These are phyloP conservation scores for Royoungia palumana DNA, from an alignment of 768 basidiomycete species.

Conservation along the genomic window DNA sequence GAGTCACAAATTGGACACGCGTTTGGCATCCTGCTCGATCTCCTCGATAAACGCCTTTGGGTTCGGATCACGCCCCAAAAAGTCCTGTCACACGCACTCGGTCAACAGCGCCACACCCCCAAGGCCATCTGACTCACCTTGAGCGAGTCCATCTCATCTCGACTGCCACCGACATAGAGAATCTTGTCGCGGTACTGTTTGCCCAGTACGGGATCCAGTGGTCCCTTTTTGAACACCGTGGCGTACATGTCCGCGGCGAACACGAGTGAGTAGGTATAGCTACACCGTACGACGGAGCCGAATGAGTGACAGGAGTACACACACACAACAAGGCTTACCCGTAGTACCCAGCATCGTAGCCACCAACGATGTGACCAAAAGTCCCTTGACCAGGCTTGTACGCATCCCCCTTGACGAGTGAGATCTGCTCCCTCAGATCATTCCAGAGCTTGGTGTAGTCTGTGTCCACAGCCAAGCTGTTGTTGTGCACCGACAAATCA, in stretches of 20 bases:
- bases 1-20: too few relatives aligned
- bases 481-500: conserved; percentile 24
- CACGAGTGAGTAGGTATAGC: conserved; percentile 75
- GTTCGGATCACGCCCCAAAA: conserved; percentile 73
- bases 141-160: conserved; percentile 73
- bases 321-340: conserved; percentile 31
- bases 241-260: conserved; percentile 60
- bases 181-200: conserved; percentile 73
- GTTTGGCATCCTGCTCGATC: conserved; percentile 25
- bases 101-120: too few relatives aligned
- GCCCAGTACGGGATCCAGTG: conserved; percentile 66
- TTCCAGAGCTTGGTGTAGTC: conserved; percentile 83
- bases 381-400: conserved; percentile 63
- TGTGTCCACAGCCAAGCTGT: conserved; percentile 45
- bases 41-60: conserved; percentile 71
- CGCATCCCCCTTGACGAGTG: conserved; percentile 61
- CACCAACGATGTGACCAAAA: conserved; percentile 76
- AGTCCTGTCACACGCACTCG: conserved; percentile 46
- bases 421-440: conserved; percentile 62
- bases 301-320: too few relatives aligned
- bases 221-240: conserved; percentile 79
- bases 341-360: conserved; percentile 71
- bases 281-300: neutral
- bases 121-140: conserved; percentile 40
- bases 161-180: conserved; percentile 63